A percentile compares a stretch with the other conserved stretches of the same genome.
These are phyloP conservation scores for Fusarium caatingaense DNA, from an alignment of 2,329 filamentous ascomycete genomes.

Conservation along the genomic window DNA sequence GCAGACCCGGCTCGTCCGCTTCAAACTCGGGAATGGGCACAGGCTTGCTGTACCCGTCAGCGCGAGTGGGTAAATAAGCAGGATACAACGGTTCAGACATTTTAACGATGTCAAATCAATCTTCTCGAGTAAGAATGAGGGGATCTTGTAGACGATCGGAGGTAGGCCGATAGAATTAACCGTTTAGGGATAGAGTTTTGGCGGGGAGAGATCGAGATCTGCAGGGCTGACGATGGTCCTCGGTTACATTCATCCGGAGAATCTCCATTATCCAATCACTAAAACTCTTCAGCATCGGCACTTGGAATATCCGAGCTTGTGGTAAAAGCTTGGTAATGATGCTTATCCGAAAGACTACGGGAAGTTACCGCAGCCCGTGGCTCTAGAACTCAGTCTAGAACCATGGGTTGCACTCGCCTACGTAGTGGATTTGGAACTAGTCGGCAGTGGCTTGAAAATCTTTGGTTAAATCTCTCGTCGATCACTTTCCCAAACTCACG, in stretches of 20 bases:
- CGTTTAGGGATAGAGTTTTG: neutral
- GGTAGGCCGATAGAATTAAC: conserved; percentile 24
- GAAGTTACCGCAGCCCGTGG: neutral
- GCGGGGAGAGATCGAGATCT: conserved; percentile 23
- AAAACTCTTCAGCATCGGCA: neutral
- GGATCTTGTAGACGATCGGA: no score
- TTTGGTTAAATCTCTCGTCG: neutral
- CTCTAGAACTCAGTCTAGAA: conserved; percentile 1
- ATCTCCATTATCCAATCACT: conserved; percentile 2
- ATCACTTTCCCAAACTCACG: conserved; percentile 7
- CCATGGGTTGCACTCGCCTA: neutral
- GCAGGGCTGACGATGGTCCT: conserved; percentile 19
- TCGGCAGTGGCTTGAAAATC: neutral
- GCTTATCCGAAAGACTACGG: neutral
- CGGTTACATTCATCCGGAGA: neutral
- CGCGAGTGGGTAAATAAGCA: conserved; percentile 49
- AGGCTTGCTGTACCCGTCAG: conserved; percentile 46
- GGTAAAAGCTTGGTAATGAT: neutral
- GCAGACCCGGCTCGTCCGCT: conserved; percentile 47
- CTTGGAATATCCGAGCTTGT: neutral
- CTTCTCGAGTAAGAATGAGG: no score
- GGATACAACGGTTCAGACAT: conserved; percentile 47
- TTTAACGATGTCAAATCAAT: neutral
- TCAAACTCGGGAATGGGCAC: conserved; percentile 45
- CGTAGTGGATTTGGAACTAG: neutral